These are phyloP conservation scores for Candida loeiensis DNA, from an alignment of 805 yeast genomes.

Conservation along the genomic window DNA sequence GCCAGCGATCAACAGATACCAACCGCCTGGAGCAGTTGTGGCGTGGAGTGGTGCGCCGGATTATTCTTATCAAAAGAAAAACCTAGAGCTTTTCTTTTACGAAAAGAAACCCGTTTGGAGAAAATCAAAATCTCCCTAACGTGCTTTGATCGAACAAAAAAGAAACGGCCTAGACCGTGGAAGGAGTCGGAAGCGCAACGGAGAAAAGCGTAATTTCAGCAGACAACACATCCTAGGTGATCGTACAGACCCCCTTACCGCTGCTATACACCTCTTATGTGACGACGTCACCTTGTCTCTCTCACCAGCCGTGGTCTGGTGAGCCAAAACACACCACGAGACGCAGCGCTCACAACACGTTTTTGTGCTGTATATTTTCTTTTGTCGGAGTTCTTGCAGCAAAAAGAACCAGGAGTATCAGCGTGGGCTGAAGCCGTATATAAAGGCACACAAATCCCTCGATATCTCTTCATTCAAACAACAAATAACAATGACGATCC, in stretches of 20 bases:
- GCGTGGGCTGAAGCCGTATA: conserved; percentile 2
- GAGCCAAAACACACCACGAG: no score
- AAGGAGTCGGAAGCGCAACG: no score
- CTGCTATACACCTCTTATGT: no score
- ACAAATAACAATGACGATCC: conserved; percentile 22
- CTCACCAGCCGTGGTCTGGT: no score
- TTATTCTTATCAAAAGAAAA: not conserved
- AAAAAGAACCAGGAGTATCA: not conserved
- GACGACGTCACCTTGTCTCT: no score
- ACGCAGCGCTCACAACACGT: not conserved
- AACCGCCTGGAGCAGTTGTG: no score
- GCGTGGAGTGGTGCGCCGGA: no score
- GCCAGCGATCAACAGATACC: no score
- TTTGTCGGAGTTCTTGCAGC: not conserved
- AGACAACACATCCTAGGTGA: no score
- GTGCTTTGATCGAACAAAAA: not conserved
- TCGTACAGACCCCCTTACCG: no score
- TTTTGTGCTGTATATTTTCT: not conserved
- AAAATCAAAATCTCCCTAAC: not conserved
- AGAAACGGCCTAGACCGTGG: not conserved
- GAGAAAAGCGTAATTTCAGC: no score
- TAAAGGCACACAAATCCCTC: conserved; percentile 1
- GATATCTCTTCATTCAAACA: not conserved
- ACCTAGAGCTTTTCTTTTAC: not conserved
- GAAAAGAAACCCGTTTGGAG: not conserved